phyloP scores from a whole-genome alignment of 441 rosid genomes.

The Capsella rubella region DNA sequence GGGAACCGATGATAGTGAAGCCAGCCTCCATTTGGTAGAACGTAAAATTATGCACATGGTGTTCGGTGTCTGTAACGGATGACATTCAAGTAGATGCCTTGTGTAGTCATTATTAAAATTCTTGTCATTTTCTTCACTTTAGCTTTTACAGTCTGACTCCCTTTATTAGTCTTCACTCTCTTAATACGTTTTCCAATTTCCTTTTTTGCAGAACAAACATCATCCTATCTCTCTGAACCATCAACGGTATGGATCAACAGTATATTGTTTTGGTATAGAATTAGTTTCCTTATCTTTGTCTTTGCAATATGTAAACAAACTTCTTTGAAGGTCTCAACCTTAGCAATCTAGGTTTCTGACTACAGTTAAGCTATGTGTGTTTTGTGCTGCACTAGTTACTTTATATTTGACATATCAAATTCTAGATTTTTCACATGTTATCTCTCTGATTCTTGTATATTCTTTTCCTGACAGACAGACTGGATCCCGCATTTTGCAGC shows the following conservation, averaged over 20 bases:
- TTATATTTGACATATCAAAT: constrained; percentile 11
- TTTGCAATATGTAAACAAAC: background rate
- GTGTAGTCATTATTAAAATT: background rate
- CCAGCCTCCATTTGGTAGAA: background rate
- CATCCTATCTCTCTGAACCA: constrained; percentile 24
- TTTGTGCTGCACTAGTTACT: constrained; percentile 16
- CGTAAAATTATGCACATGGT: background rate
- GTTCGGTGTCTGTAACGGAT: background rate
- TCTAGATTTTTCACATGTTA: background rate
- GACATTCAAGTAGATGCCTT: background rate
- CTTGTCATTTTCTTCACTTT: constrained; percentile 6
- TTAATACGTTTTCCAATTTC: constrained; percentile 7
- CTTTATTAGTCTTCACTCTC: constrained; percentile 12
- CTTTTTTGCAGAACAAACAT: constrained; percentile 30
- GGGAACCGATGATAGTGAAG: background rate
- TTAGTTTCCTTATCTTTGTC: background rate
- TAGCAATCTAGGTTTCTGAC: background rate
- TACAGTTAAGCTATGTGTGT: background rate
- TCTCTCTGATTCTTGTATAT: constrained; percentile 41
- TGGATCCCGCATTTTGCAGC: constrained; percentile 46
- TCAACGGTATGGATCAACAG: constrained; percentile 31
- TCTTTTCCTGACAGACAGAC: constrained; percentile 69
- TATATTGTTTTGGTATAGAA: background rate
- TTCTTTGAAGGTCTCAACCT: background rate
- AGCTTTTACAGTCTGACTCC: background rate